A percentile compares a stretch with the other conserved stretches of the same genome.
Evolutionary conservation across 768 basidiomycete species (phyloP).

Genomic region (Psilocybe cubensis): DNA sequence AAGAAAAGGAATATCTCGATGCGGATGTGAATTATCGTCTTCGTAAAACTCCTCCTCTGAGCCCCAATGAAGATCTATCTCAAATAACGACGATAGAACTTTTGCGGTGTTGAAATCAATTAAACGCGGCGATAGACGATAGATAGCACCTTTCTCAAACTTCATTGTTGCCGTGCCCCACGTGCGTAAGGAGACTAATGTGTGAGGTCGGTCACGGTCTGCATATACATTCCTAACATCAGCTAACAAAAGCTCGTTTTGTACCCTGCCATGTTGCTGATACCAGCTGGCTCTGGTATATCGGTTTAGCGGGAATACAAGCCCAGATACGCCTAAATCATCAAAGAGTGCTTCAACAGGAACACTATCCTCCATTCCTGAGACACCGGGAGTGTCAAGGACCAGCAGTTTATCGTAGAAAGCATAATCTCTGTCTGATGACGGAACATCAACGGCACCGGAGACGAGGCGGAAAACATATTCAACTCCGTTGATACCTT

Average conservation of each 20-base stretch:
- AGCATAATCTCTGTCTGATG: slow-evolving; percentile 39
- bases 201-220: slow-evolving; percentile 27
- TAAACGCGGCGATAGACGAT: slow-evolving; percentile 52
- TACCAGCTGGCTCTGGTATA: slow-evolving; percentile 42
- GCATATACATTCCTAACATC: slow-evolving; percentile 44
- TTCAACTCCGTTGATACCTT: slow-evolving; percentile 32
- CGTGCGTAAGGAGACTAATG: slow-evolving; percentile 39
- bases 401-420: slow-evolving; percentile 52
- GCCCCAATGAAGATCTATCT: slow-evolving; percentile 45
- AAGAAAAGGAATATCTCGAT: slow-evolving; percentile 40
- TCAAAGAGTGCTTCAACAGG: slow-evolving; percentile 54
- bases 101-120: slow-evolving; percentile 58
- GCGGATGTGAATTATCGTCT: slow-evolving; percentile 6
- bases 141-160: slow-evolving; percentile 37
- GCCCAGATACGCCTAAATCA: slow-evolving; percentile 48
- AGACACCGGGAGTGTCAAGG: slow-evolving; percentile 30
- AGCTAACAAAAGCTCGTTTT: slow-evolving; percentile 40
- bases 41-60: slow-evolving; percentile 18
- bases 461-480: slow-evolving; percentile 45
- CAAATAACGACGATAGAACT: slow-evolving; percentile 46
- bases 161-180: slow-evolving; percentile 36
- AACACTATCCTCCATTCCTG: slow-evolving; percentile 28
- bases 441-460: slow-evolving; percentile 44
- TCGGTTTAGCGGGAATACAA: slow-evolving; percentile 46
- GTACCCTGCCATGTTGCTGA: slow-evolving; percentile 40